These are phyloP conservation scores for Leccinum subrobustum DNA, from an alignment of 1,284 basidiomycete genomes.

Conservation along the genomic window DNA sequence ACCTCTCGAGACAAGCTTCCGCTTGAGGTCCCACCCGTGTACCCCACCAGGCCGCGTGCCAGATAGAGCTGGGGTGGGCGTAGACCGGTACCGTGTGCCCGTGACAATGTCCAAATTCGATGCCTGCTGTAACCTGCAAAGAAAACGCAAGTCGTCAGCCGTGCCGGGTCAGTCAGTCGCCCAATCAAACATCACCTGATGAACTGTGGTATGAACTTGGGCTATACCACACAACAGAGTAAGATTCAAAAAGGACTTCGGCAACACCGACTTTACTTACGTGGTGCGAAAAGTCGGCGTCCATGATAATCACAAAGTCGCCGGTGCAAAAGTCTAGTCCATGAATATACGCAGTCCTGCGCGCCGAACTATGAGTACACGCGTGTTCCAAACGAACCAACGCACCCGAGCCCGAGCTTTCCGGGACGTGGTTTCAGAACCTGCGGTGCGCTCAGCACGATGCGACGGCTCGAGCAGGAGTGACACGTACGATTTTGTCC, in stretches of 20 bases:
- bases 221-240: constrained; percentile 42
- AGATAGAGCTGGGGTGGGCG: constrained; percentile 49
- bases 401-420: constrained; percentile 84
- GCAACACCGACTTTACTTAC: constrained; percentile 44
- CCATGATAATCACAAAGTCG: constrained; percentile 97
- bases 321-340: constrained; percentile 86
- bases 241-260: not conserved
- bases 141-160: constrained; percentile 4
- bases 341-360: constrained; percentile 88
- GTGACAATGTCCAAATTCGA: constrained; percentile 89
- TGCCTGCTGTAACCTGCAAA: constrained; percentile 66
- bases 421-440: constrained; percentile 82
- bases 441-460: constrained; percentile 37
- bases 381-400: not conserved
- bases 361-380: constrained; percentile 2
- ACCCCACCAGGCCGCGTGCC: constrained; percentile 74
- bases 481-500: constrained; percentile 21
- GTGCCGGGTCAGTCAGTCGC: not conserved
- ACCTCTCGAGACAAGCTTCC: constrained; percentile 82
- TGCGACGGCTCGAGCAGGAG: not conserved
- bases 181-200: constrained; percentile 54
- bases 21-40: constrained; percentile 86
- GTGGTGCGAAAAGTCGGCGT: constrained; percentile 94
- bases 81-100: constrained; percentile 81
- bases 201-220: constrained; percentile 88